phyloP scores from a whole-genome alignment of 179 eudicot genomes.

The Spinacia oleracea region DNA sequence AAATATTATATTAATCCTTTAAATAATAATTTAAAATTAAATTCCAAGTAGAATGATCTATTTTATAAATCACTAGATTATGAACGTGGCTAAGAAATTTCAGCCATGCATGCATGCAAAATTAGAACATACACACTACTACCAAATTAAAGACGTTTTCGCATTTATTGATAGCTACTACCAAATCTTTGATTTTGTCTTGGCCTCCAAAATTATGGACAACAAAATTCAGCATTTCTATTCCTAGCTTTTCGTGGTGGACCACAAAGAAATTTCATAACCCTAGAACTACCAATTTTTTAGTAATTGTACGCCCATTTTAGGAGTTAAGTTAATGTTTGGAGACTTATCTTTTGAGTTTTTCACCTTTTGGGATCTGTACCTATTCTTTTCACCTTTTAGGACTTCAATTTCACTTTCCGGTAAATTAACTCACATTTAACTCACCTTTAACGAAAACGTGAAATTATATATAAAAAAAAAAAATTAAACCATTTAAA shows the following conservation, averaged over 20 bases:
- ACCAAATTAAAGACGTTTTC: too few species aligned
- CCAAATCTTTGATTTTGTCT: not conserved
- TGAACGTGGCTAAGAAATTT: not conserved
- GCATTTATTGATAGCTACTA: not conserved
- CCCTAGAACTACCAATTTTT: not conserved
- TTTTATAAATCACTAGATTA: not conserved
- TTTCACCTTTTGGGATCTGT: too few species aligned
- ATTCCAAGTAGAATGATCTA: not conserved
- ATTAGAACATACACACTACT: too few species aligned
- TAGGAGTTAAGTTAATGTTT: too few species aligned
- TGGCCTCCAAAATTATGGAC: not conserved
- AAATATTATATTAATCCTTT: not conserved
- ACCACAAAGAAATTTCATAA: not conserved
- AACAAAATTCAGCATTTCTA: not conserved
- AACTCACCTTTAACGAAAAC: too few species aligned
- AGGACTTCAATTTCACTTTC: too few species aligned
- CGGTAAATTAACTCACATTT: too few species aligned
- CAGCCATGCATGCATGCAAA: constrained; percentile 4
- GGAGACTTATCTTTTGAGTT: too few species aligned
- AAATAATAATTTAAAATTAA: not conserved
- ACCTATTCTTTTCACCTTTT: too few species aligned
- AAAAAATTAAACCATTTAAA: too few species aligned
- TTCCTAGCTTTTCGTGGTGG: not conserved
- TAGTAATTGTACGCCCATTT: too few species aligned
- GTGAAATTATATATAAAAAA: too few species aligned